phyloP scores from a whole-genome alignment of 345 rosid genomes.

The Zanthoxylum bungeanum region DNA sequence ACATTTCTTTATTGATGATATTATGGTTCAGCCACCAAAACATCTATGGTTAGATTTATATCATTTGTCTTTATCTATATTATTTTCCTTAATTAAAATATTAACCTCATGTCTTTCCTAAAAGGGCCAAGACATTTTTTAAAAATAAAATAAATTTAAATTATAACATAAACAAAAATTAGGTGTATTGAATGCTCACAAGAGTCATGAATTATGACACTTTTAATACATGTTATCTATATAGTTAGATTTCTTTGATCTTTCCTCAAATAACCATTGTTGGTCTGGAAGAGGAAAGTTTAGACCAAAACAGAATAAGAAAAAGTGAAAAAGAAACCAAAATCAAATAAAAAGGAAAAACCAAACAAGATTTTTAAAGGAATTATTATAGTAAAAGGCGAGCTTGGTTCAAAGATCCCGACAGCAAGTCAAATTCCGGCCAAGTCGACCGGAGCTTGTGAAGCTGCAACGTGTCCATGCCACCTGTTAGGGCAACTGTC shows the following conservation, averaged over 20 bases:
- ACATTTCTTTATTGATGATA: no score
- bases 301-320: background rate
- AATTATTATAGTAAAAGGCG: background rate
- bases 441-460: conserved; percentile 1
- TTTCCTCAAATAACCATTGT: background rate
- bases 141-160: no score
- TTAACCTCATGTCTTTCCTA: no score
- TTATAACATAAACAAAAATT: no score
- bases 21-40: no score
- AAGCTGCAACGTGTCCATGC: conserved; percentile 27
- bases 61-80: no score
- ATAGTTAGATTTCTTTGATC: background rate
- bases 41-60: no score
- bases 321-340: background rate
- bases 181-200: no score
- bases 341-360: background rate
- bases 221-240: background rate
- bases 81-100: no score
- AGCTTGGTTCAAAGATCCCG: conserved; percentile 25
- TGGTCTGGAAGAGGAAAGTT: conserved; percentile 11
- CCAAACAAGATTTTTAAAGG: background rate
- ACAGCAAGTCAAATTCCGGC: conserved; percentile 31
- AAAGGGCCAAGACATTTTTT: no score
- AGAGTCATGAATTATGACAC: no score
- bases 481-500: conserved; percentile 32